phyloP scores from a whole-genome alignment of 2,329 filamentous ascomycete species.

The Alternaria arborescens region DNA sequence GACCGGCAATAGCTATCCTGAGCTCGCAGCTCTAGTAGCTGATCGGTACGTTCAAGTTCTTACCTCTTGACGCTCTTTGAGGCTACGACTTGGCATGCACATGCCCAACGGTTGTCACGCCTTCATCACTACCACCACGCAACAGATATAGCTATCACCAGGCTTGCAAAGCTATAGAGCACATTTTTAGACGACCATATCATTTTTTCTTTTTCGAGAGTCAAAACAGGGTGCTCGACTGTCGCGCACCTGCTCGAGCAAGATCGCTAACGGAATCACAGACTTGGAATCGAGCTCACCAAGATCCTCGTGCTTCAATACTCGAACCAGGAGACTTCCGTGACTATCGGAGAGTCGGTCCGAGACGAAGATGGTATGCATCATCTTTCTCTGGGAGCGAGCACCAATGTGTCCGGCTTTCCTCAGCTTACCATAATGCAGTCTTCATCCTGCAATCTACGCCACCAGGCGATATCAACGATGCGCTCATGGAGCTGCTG shows the following conservation, averaged over 20 bases:
- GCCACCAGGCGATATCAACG: slow-evolving; percentile 94
- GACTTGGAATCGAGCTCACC: slow-evolving; percentile 78
- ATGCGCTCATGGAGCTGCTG: slow-evolving; percentile 95
- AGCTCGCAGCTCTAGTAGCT: slow-evolving; percentile 74
- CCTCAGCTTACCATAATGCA: slow-evolving; percentile 46
- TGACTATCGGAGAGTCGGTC: slow-evolving; percentile 95
- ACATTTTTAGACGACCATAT: background rate
- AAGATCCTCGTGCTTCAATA: slow-evolving; percentile 85
- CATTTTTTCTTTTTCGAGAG: background rate
- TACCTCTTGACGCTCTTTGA: slow-evolving; percentile 6
- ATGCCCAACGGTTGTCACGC: slow-evolving; percentile 1
- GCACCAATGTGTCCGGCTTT: background rate
- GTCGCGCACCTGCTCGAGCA: slow-evolving; percentile 1
- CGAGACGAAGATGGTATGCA: slow-evolving; percentile 87
- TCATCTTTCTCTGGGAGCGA: slow-evolving; percentile 5
- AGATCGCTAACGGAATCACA: slow-evolving; percentile 49
- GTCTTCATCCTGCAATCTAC: slow-evolving; percentile 98
- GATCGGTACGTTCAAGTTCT: slow-evolving; percentile 62
- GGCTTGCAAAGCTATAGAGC: background rate
- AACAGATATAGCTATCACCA: background rate
- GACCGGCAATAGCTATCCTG: slow-evolving; percentile 78
- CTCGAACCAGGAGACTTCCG: slow-evolving; percentile 86
- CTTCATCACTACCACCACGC: background rate
- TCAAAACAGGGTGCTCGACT: background rate
- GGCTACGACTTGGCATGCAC: slow-evolving; percentile 22